phyloP scores from a whole-genome alignment of 768 basidiomycete species.

The Cyclocybe aegerita region DNA sequence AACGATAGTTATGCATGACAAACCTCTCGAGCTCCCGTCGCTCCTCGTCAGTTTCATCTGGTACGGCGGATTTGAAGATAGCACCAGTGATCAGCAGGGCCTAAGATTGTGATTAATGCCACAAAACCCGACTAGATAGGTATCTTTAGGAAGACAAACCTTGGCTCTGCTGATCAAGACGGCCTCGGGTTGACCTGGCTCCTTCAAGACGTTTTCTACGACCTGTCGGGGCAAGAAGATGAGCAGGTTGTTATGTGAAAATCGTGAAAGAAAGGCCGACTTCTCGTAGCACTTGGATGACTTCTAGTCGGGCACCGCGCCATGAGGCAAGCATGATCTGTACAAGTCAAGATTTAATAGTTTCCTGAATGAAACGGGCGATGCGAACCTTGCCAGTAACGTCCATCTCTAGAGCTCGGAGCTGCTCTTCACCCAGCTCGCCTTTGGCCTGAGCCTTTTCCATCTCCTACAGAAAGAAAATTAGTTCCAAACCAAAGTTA shows the following conservation, averaged over 20 bases:
- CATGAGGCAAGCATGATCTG: constrained; percentile 95
- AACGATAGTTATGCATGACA: constrained; percentile 19
- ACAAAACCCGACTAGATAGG: background rate
- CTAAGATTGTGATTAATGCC: constrained; percentile 31
- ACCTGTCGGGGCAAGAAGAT: constrained; percentile 61
- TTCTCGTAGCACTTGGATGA: constrained; percentile 85
- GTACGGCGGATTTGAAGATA: constrained; percentile 80
- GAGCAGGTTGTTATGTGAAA: constrained; percentile 2
- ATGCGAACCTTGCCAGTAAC: constrained; percentile 80
- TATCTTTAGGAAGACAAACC: constrained; percentile 37
- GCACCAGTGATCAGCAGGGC: constrained; percentile 88
- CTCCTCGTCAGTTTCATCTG: constrained; percentile 93
- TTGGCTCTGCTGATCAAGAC: constrained; percentile 83
- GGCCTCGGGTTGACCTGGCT: constrained; percentile 67
- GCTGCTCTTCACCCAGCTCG: constrained; percentile 83
- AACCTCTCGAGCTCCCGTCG: constrained; percentile 92
- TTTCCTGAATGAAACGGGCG: background rate
- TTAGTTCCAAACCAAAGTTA: background rate
- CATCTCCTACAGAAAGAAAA: constrained; percentile 63
- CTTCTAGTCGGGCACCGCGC: constrained; percentile 96
- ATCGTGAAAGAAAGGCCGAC: constrained; percentile 15
- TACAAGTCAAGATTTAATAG: background rate
- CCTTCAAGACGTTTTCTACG: constrained; percentile 83
- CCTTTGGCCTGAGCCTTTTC: constrained; percentile 86
- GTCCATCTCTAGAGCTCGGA: constrained; percentile 86